phyloP scores from a whole-genome alignment of 495 filamentous ascomycete species.

The Beverwykella pulmonaria region DNA sequence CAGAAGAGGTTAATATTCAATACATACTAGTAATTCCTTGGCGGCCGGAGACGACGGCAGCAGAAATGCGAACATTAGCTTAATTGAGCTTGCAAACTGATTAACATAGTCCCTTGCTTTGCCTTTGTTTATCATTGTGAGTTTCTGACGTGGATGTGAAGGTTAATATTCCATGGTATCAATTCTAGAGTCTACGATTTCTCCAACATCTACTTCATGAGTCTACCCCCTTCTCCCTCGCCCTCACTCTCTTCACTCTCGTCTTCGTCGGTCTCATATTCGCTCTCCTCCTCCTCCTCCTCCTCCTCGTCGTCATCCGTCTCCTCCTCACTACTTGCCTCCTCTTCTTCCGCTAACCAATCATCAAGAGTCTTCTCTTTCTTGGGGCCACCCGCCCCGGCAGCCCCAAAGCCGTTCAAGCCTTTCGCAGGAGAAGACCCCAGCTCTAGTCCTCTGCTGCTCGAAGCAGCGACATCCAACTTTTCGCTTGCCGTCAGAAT shows the following conservation, averaged over 20 bases:
- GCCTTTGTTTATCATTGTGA: too few species aligned
- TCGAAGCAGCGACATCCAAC: slow-evolving; percentile 52
- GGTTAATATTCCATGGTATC: slow-evolving; percentile 11
- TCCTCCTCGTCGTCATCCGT: slow-evolving; percentile 50
- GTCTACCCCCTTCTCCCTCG: slow-evolving; percentile 50
- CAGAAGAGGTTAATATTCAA: too few species aligned
- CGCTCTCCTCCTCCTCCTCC: slow-evolving; percentile 50
- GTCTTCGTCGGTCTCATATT: slow-evolving; percentile 48
- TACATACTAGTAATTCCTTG: too few species aligned
- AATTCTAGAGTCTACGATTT: background rate
- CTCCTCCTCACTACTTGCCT: slow-evolving; percentile 55
- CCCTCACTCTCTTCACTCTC: slow-evolving; percentile 49
- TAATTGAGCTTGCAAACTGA: too few species aligned
- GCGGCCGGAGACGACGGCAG: too few species aligned
- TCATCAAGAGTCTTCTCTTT: slow-evolving; percentile 80
- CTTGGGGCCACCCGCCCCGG: background rate
- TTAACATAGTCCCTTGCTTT: too few species aligned
- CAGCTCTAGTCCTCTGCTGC: background rate
- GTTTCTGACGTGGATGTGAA: too few species aligned
- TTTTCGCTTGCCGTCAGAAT: slow-evolving; percentile 64
- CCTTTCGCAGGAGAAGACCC: slow-evolving; percentile 20
- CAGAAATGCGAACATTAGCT: too few species aligned
- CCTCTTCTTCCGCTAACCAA: slow-evolving; percentile 75
- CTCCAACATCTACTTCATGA: slow-evolving; percentile 43
- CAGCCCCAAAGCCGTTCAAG: slow-evolving; percentile 36